Evolutionary conservation across 495 filamentous ascomycete genomes (phyloP), one percentile per base, ranked within the genome.

Genomic region (Penicillium cinerascens): DNA sequence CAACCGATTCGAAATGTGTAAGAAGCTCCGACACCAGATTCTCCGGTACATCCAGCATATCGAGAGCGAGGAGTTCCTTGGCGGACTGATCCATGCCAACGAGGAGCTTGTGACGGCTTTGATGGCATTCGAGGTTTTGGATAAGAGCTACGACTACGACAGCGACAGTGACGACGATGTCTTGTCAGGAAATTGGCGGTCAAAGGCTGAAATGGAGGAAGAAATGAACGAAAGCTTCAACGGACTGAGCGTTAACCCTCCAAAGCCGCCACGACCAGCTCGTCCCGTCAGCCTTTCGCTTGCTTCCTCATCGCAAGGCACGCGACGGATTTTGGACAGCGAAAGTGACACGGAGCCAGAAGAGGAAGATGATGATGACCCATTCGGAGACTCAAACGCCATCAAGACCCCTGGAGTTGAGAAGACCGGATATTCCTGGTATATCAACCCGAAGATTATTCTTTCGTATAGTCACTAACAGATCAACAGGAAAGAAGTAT

Each of bases 111-210:
- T 97, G 40, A 86, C 83, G n/a, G 92, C 92, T 2, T 75, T 99
- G 49, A 95, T 93, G 83, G 87, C 91, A 0, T 99, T 89, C 64
- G 93, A 97, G 68, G 87, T 95, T 44, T 78, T 96, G 21, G 92
- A 99, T 65, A 91, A 93, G 57, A 96, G 93, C 54, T 86, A 97
- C 51, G 92, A 97, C 54, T 91, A 95, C 43, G 93, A 99, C 68
- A 95, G 90, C 59, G 95, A 99, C 64, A 96, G 90, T 44, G 95
- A 97, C 22, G 71, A 77, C 18, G 72, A 77, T 40, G 67, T 62
- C 45, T 67, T 67, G 13, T 67, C 69, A 33, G 63, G 56, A 16
- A 72, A 64, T 52, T 71, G 69, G 71, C 67, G 58, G 13, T 66
- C 68, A 13, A 61, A 63, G 26, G 41, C 56, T 13, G 55, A 61